A percentile compares a stretch with the other conserved stretches of the same genome.
Evolutionary conservation across 192 early-diverging fungal species (phyloP).

Genomic region (Fimicolochytrium jonesii): DNA sequence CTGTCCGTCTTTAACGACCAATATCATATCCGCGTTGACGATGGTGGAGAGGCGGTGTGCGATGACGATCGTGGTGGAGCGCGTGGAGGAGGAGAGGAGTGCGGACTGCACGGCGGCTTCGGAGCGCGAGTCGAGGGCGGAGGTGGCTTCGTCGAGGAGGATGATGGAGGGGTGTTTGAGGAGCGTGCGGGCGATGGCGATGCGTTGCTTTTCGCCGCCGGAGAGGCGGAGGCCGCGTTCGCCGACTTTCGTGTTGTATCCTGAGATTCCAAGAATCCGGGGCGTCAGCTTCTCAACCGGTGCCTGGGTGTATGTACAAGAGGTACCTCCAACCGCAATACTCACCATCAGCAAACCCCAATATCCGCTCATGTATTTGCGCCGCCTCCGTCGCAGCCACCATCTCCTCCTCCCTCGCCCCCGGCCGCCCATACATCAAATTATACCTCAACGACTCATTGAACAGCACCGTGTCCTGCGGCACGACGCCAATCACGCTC

Average conservation of each 20-base stretch:
- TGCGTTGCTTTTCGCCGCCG: constrained; percentile 37
- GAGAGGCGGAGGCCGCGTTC: constrained; percentile 51
- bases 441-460: constrained; percentile 62
- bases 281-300: no score
- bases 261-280: no score
- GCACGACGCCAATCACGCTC: constrained; percentile 84
- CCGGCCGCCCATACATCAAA: constrained; percentile 68
- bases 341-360: constrained; percentile 69
- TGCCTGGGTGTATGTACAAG: no score
- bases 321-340: background rate
- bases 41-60: constrained; percentile 41
- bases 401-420: constrained; percentile 66
- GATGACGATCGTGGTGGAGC: constrained; percentile 77
- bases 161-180: constrained; percentile 72
- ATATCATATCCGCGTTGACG: constrained; percentile 71
- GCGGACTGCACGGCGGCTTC: constrained; percentile 87
- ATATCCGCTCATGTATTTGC: constrained; percentile 76
- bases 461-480: constrained; percentile 42
- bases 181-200: constrained; percentile 80
- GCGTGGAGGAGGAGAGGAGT: constrained; percentile 68
- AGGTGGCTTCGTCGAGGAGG: constrained; percentile 90
- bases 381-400: constrained; percentile 64
- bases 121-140: constrained; percentile 48
- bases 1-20: constrained; percentile 77
- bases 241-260: constrained; percentile 48